phyloP scores from a whole-genome alignment of 768 basidiomycete genomes.

The Daedaleopsis nitida region DNA sequence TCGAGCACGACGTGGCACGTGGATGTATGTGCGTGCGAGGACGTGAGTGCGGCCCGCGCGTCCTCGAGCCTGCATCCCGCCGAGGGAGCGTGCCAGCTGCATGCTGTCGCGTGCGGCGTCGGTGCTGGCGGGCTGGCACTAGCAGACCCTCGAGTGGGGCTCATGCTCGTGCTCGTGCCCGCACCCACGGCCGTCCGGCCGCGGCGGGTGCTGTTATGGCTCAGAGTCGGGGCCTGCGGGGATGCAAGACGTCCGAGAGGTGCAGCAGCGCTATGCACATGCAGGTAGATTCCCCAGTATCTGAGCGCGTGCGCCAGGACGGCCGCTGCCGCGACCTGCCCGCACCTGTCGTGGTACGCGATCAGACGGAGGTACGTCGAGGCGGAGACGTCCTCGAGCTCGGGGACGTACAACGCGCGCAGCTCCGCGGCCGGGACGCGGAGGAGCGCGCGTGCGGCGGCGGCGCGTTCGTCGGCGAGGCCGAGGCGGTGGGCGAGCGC shows the following conservation, averaged over 20 bases:
- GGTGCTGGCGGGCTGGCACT: not conserved
- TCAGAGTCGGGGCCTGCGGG: not conserved
- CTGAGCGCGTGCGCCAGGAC: constrained; percentile 10
- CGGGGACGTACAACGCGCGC: constrained; percentile 30
- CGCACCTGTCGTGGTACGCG: constrained; percentile 44
- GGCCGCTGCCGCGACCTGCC: constrained; percentile 20
- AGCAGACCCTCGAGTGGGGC: not conserved
- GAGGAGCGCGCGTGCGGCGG: constrained; percentile 10
- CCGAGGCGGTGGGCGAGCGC: constrained; percentile 13
- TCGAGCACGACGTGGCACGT: constrained; percentile 18
- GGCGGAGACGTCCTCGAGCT: constrained; percentile 44
- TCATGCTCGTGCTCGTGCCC: constrained; percentile 1
- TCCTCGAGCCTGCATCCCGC: not conserved
- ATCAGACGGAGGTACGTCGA: constrained; percentile 44
- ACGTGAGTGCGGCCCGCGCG: not conserved
- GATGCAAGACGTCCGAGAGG: not conserved
- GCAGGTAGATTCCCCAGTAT: not conserved
- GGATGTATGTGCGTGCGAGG: not conserved
- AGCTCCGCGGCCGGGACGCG: constrained; percentile 12
- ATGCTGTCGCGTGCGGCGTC: not conserved
- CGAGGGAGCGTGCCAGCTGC: not conserved
- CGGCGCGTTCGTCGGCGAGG: constrained; percentile 8
- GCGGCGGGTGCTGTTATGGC: too few species aligned
- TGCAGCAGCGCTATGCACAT: not conserved
- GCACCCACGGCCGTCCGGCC: not conserved